Evolutionary conservation across 257 asterid genomes (phyloP).

Genomic region (Prunella vulgaris): DNA sequence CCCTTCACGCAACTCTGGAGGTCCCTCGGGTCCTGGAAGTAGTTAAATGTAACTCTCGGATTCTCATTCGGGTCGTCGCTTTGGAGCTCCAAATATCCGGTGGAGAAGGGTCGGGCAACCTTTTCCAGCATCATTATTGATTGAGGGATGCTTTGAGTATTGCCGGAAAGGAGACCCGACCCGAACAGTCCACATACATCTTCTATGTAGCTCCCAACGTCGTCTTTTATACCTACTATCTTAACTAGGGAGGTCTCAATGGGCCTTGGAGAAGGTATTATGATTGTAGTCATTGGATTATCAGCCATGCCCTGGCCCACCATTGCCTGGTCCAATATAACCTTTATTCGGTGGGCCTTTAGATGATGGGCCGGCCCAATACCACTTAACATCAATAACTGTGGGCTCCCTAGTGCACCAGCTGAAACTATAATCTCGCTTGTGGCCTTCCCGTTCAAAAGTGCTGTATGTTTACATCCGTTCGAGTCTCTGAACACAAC

Average conservation of each 20-base stretch:
- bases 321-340: slow-evolving; percentile 38
- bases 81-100: slow-evolving; percentile 53
- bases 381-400: slow-evolving; percentile 71
- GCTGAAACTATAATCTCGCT: slow-evolving; percentile 65
- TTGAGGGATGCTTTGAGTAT: not conserved
- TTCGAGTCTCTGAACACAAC: slow-evolving; percentile 49
- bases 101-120: slow-evolving; percentile 50
- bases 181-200: slow-evolving; percentile 43
- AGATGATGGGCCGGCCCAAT: slow-evolving; percentile 40
- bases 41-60: slow-evolving; percentile 72
- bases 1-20: slow-evolving; percentile 58
- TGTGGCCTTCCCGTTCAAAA: slow-evolving; percentile 26
- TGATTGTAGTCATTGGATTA: slow-evolving; percentile 62
- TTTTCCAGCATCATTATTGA: not conserved
- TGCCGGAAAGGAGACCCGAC: not conserved
- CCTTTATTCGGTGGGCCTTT: slow-evolving; percentile 12
- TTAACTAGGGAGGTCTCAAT: slow-evolving; percentile 48
- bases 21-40: slow-evolving; percentile 63
- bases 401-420: slow-evolving; percentile 96
- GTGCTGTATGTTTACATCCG: slow-evolving; percentile 47
- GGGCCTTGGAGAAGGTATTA: slow-evolving; percentile 46
- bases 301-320: slow-evolving; percentile 84
- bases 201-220: slow-evolving; percentile 52
- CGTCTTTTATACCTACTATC: slow-evolving; percentile 48
- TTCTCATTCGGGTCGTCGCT: slow-evolving; percentile 52